Conservation (phyloP, 257 asterid species). For the Apocynum venetum region DNA sequence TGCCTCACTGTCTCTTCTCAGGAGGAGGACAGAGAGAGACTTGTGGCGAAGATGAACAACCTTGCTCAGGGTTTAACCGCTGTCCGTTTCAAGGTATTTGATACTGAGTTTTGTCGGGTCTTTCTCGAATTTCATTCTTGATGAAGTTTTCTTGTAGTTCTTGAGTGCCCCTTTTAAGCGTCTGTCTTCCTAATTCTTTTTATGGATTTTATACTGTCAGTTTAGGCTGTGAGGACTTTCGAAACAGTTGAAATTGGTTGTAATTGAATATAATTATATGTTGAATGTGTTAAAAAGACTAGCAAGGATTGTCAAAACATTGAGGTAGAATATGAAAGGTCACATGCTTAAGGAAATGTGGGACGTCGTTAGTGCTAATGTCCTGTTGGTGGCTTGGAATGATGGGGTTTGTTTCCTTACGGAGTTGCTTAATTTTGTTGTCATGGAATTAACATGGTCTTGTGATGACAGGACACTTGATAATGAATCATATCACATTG, state of each 20-base stretch:
- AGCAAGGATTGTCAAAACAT: not conserved
- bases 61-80: conserved; percentile 1
- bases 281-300: not conserved
- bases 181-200: not conserved
- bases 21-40: not conserved
- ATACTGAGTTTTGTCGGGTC: conserved; percentile 6
- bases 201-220: not conserved
- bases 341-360: not conserved
- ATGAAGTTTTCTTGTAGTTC: not conserved
- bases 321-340: not conserved
- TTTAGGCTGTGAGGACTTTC: not conserved
- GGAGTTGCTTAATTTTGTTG: not conserved
- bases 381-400: not conserved
- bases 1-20: conserved; percentile 25
- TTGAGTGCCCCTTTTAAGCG: not conserved
- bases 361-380: not conserved
- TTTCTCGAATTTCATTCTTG: not conserved
- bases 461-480: not conserved
- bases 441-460: not conserved
- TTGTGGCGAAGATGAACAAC: not conserved
- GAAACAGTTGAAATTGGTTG: not conserved
- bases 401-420: not conserved
- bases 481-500: not conserved
- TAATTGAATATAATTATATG: not conserved
- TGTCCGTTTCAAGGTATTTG: conserved; percentile 10